Conservation (phyloP, 257 asterid genomes). For the Fraxinus americana region DNA sequence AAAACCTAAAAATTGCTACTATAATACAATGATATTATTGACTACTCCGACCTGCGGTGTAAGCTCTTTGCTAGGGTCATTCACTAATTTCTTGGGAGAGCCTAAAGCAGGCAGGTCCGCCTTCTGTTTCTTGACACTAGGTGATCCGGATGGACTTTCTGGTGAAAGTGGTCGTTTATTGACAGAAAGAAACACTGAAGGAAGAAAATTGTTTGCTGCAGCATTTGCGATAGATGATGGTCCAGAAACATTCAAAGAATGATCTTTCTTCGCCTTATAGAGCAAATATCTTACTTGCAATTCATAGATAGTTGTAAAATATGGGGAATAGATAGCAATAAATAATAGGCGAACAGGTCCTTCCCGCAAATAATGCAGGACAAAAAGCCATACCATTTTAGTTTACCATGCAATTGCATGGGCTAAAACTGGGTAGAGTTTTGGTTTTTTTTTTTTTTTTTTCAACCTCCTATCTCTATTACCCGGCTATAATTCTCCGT, state of each 20-base stretch:
- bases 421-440: background rate
- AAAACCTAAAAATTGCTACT: constrained; percentile 17
- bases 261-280: constrained; percentile 75
- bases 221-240: constrained; percentile 58
- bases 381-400: background rate
- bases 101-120: constrained; percentile 79
- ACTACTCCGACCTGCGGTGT: constrained; percentile 79
- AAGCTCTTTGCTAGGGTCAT: constrained; percentile 81
- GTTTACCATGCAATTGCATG: background rate
- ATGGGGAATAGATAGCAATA: too few species aligned
- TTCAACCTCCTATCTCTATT: background rate
- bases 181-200: constrained; percentile 97
- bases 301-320: too few species aligned
- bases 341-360: constrained; percentile 16
- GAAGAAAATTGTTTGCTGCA: constrained; percentile 68
- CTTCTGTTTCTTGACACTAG: constrained; percentile 80
- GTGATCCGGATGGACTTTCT: constrained; percentile 89
- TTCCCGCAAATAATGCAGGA: constrained; percentile 5
- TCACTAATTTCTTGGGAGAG: constrained; percentile 78
- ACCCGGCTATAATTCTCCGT: background rate
- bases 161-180: constrained; percentile 98
- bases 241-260: constrained; percentile 64
- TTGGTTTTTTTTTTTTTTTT: too few species aligned
- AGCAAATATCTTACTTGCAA: constrained; percentile 82
- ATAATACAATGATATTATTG: constrained; percentile 14